phyloP scores from a whole-genome alignment of 208 protist genomes.

The Leishmania guyanensis region DNA sequence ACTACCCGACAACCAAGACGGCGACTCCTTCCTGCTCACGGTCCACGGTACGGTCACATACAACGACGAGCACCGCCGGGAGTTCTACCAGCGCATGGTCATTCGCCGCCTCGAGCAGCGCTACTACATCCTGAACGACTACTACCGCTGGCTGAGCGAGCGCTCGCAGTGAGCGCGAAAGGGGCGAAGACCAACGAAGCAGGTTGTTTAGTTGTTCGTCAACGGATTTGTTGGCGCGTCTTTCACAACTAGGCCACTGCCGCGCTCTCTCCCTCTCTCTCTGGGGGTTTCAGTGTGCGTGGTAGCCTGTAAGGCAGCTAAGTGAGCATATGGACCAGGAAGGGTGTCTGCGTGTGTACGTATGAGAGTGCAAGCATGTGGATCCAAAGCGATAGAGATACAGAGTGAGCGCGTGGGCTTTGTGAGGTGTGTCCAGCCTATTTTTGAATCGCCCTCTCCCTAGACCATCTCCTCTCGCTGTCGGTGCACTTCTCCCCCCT shows the following conservation, averaged over 20 bases:
- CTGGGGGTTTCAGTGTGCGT: neutral
- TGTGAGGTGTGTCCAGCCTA: neutral
- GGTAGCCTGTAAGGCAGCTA: neutral
- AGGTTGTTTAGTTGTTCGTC: neutral
- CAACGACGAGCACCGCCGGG: constrained; percentile 83
- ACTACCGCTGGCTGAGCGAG: constrained; percentile 90
- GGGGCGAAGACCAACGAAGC: neutral
- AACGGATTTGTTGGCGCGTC: neutral
- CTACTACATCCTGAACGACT: constrained; percentile 91
- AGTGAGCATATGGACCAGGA: neutral
- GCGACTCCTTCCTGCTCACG: constrained; percentile 82
- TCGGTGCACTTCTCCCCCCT: neutral
- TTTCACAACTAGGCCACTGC: neutral
- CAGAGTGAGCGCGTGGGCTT: neutral
- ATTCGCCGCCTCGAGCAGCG: constrained; percentile 68
- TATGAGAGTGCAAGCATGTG: neutral
- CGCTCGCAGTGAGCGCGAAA: constrained; percentile 28
- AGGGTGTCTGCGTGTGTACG: neutral
- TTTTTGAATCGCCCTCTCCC: neutral
- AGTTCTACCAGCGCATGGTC: constrained; percentile 89
- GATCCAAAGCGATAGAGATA: neutral
- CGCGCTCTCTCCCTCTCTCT: neutral
- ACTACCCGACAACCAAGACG: constrained; percentile 77
- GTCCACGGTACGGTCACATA: constrained; percentile 85
- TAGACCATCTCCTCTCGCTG: neutral